Conservation (phyloP, 2,329 filamentous ascomycete species). For the Diaporthe amygdali region DNA sequence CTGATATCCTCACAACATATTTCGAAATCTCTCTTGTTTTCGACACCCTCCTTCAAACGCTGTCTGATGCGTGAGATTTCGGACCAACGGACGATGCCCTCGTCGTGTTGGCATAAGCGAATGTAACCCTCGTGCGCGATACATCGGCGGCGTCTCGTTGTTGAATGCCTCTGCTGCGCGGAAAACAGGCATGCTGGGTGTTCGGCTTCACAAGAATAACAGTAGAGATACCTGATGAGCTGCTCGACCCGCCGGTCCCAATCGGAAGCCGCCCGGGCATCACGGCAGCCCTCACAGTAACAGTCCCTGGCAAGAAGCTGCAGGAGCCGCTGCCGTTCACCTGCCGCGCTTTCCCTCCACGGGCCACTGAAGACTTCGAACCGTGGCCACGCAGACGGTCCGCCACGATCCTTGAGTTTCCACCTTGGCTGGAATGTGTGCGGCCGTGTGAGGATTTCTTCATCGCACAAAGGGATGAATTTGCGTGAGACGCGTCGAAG, state of each 20-base stretch:
- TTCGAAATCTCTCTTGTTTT: no score
- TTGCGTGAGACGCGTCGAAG: background rate
- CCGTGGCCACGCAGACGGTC: background rate
- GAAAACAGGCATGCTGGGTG: slow-evolving; percentile 11
- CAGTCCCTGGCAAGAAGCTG: background rate
- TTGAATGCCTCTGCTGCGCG: background rate
- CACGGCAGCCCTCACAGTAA: background rate
- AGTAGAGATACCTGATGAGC: background rate
- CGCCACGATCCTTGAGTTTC: background rate
- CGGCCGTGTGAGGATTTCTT: background rate
- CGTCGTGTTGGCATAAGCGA: background rate
- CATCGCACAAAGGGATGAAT: background rate
- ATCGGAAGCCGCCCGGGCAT: background rate
- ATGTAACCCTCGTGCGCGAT: slow-evolving; percentile 4
- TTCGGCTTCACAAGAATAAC: background rate
- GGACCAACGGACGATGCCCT: background rate
- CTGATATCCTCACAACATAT: background rate
- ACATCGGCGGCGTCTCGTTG: background rate
- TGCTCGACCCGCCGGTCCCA: background rate
- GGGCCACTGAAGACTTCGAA: background rate
- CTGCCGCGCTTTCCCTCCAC: background rate
- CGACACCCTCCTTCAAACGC: no score
- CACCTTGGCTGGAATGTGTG: background rate
- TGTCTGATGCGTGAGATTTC: background rate
- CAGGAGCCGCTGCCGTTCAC: background rate